A percentile compares a stretch with the other conserved stretches of the same genome.
phyloP scores from a whole-genome alignment of 2,329 filamentous ascomycete genomes.

The Aspergillus tubingensis region DNA sequence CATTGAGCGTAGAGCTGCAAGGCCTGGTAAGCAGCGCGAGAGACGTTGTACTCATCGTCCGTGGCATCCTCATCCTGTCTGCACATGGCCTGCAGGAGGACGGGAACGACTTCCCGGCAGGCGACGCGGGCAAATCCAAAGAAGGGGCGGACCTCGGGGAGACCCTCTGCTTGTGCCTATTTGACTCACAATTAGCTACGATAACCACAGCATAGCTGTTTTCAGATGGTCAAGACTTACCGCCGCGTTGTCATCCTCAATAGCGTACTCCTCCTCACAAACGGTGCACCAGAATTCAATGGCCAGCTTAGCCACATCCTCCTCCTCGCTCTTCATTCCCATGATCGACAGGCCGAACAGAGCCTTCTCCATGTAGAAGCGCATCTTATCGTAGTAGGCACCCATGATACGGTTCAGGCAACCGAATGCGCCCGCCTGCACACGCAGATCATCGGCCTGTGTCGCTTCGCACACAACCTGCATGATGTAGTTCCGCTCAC shows the following conservation, averaged over 20 bases:
- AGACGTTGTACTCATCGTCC: constrained; percentile 97
- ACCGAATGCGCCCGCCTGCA: constrained; percentile 94
- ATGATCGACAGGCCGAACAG: constrained; percentile 95
- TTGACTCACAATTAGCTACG: constrained; percentile 26
- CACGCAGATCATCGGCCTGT: constrained; percentile 84
- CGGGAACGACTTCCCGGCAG: constrained; percentile 89
- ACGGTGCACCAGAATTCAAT: constrained; percentile 99
- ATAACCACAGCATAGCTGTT: constrained; percentile 5
- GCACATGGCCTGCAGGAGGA: constrained; percentile 82
- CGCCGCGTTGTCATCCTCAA: constrained; percentile 93
- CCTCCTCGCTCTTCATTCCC: constrained; percentile 97
- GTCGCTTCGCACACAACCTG: constrained; percentile 99
- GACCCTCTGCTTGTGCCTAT: constrained; percentile 66
- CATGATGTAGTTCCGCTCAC: constrained; percentile 99
- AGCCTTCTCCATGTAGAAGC: constrained; percentile 99
- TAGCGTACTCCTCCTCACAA: constrained; percentile 96
- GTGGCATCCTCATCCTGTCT: constrained; percentile 97
- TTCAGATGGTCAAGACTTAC: constrained; percentile 46
- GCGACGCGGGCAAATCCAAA: constrained; percentile 96
- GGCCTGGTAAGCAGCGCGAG: constrained; percentile 93
- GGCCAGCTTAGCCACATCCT: constrained; percentile 96
- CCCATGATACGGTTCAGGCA: constrained; percentile 98
- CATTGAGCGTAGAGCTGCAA: constrained; percentile 93
- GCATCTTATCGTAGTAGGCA: constrained; percentile 99
- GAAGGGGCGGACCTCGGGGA: constrained; percentile 83